These are phyloP conservation scores for Bjerkandera adusta DNA, from an alignment of 1,284 basidiomycete genomes.

Conservation along the genomic window DNA sequence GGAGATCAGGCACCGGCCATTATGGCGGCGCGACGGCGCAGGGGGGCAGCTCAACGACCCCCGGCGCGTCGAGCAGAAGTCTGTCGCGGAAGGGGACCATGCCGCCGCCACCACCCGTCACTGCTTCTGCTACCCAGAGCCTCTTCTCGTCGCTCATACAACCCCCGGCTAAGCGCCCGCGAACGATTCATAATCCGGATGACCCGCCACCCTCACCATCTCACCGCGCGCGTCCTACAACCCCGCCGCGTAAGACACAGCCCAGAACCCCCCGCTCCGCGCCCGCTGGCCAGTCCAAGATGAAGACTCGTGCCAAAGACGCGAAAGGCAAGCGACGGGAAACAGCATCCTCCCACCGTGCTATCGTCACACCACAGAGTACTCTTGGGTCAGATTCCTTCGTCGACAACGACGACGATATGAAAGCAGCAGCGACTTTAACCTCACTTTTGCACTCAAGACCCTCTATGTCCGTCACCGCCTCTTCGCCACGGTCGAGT, in stretches of 20 bases:
- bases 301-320: slow-evolving; percentile 23
- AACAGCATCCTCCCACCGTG: slow-evolving; percentile 18
- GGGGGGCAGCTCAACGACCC: slow-evolving; percentile 27
- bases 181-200: slow-evolving; percentile 68
- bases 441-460: slow-evolving; percentile 68
- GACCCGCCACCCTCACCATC: slow-evolving; percentile 68
- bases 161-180: slow-evolving; percentile 69
- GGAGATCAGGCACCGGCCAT: slow-evolving; percentile 47
- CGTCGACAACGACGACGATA: slow-evolving; percentile 49
- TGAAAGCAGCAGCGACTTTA: slow-evolving; percentile 77
- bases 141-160: slow-evolving; percentile 73
- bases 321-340: slow-evolving; percentile 51
- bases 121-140: slow-evolving; percentile 47
- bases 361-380: slow-evolving; percentile 14
- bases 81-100: slow-evolving; percentile 40
- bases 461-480: slow-evolving; percentile 52
- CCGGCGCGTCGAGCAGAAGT: slow-evolving; percentile 27
- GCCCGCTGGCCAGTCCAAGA: slow-evolving; percentile 33
- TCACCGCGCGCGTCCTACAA: slow-evolving; percentile 25
- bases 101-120: slow-evolving; percentile 44
- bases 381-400: slow-evolving; percentile 17
- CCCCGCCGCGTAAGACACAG: slow-evolving; percentile 25
- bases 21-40: slow-evolving; percentile 51
- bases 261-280: slow-evolving; percentile 16
- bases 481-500: slow-evolving; percentile 65